Evolutionary conservation across 306 rosid genomes (phyloP).

Genomic region (Dalbergia cochinchinensis): DNA sequence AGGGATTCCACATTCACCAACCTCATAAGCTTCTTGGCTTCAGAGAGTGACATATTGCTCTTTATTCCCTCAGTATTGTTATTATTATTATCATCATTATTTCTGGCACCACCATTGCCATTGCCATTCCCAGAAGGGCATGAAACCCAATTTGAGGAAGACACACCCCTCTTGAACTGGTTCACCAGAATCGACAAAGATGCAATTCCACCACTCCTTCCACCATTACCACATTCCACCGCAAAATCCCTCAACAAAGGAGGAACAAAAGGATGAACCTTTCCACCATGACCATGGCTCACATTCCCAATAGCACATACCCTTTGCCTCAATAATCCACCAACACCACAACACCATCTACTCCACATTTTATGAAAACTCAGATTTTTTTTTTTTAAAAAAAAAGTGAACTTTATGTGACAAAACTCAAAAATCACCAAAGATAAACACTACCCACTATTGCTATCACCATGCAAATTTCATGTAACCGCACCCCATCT

Average conservation of each 20-base stretch:
- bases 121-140: conserved; percentile 27
- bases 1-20: conserved; percentile 85
- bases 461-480: conserved; percentile 28
- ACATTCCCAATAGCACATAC: conserved; percentile 35
- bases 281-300: conserved; percentile 42
- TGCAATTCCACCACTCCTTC: conserved; percentile 34
- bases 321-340: conserved; percentile 47
- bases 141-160: conserved; percentile 36
- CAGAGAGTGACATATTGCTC: conserved; percentile 58
- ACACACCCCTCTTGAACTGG: conserved; percentile 46
- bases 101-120: background rate
- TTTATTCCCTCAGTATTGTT: background rate
- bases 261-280: conserved; percentile 44
- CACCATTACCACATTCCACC: conserved; percentile 25
- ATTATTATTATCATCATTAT: background rate
- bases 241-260: conserved; percentile 38
- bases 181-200: conserved; percentile 36
- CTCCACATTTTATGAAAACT: conserved; percentile 54
- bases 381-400: too few relatives aligned
- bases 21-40: conserved; percentile 89
- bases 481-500: conserved; percentile 18
- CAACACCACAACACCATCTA: conserved; percentile 36
- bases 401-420: conserved; percentile 7
- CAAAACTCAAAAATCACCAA: background rate
- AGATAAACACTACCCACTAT: conserved; percentile 36